phyloP scores from a whole-genome alignment of 345 rosid species.

The Lagerstroemia speciosa region DNA sequence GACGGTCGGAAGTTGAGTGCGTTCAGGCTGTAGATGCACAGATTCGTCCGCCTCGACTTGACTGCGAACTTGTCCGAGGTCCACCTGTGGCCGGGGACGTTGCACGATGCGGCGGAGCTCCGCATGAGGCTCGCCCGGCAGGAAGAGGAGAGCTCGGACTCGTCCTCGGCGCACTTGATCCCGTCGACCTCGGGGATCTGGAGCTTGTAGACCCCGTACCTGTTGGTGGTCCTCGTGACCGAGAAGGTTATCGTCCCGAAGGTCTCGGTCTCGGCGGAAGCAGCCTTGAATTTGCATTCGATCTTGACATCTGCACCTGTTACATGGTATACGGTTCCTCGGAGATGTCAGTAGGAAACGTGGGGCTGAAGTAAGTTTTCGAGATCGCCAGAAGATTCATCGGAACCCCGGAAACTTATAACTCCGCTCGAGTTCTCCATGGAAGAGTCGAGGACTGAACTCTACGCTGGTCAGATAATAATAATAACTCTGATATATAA shows the following conservation, averaged over 20 bases:
- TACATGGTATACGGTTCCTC: not conserved
- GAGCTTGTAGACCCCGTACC: constrained; percentile 61
- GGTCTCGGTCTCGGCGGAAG: constrained; percentile 41
- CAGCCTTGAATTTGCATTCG: constrained; percentile 65
- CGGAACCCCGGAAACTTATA: no score
- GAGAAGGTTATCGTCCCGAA: constrained; percentile 57
- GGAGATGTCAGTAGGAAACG: not conserved
- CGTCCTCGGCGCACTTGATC: constrained; percentile 49
- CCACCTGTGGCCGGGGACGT: constrained; percentile 65
- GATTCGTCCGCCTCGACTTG: constrained; percentile 50
- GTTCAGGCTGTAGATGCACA: constrained; percentile 69
- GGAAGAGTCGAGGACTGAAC: no score
- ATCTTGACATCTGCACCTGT: constrained; percentile 81
- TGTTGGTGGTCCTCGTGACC: constrained; percentile 81
- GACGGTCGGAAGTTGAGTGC: constrained; percentile 70
- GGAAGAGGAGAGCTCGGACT: constrained; percentile 39
- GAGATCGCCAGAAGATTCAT: no score
- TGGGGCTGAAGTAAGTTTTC: no score
- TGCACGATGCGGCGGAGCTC: constrained; percentile 54
- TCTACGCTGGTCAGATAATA: no score
- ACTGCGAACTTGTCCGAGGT: constrained; percentile 64
- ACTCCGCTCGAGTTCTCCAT: no score
- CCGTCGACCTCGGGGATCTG: constrained; percentile 72
- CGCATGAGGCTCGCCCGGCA: constrained; percentile 65
- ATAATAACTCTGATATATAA: no score